Conservation (phyloP, 73 alveolate genomes). For the Uronychia setigera region DNA sequence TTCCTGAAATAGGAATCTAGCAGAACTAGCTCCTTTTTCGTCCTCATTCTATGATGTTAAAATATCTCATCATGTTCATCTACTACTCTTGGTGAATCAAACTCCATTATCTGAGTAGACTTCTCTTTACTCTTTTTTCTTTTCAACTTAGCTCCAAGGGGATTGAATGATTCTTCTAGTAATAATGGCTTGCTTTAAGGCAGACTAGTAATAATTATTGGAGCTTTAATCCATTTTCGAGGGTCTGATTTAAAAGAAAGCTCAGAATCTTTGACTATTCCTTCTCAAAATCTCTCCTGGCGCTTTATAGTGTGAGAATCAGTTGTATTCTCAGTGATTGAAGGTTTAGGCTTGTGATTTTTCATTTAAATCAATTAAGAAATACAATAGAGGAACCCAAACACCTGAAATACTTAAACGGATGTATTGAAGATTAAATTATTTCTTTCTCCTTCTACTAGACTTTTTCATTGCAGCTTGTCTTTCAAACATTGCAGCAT, state of each 20-base stretch:
- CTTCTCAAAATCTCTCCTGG: no score
- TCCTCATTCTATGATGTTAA: background rate
- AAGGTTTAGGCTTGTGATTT: no score
- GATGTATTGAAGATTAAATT: no score
- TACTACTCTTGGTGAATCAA: background rate
- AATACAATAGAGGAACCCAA: no score
- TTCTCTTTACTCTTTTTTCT: no score
- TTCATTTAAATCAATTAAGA: no score
- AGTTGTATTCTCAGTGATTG: no score
- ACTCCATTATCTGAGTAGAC: background rate
- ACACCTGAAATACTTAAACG: no score
- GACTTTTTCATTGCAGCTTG: conserved; percentile 7
- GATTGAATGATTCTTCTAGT: background rate
- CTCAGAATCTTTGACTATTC: no score
- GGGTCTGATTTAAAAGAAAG: background rate
- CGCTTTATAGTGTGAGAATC: no score
- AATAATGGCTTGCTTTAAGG: background rate
- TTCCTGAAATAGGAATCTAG: background rate
- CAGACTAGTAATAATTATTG: background rate
- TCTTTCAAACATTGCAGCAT: conserved; percentile 2
- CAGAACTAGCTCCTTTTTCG: background rate
- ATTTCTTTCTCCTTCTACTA: no score
- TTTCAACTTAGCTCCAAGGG: background rate
- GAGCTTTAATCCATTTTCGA: background rate
- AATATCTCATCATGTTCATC: background rate